phyloP scores from a whole-genome alignment of 139 green algal species.

The Haematococcus lacustris region DNA sequence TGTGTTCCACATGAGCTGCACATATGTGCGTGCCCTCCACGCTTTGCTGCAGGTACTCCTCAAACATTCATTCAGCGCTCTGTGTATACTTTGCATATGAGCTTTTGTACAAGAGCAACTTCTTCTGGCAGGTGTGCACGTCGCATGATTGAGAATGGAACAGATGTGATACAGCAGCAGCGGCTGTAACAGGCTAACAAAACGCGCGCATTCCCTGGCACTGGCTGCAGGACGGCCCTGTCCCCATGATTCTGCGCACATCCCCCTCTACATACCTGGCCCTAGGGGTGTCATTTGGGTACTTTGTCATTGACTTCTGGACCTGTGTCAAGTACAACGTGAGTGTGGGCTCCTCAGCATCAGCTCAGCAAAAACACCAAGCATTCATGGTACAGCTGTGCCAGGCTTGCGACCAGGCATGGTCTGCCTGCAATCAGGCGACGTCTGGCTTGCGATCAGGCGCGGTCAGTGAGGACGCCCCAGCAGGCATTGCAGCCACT shows the following conservation, averaged over 20 bases:
- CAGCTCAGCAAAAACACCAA: conserved; percentile 24
- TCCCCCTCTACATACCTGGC: conserved; percentile 3
- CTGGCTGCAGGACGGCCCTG: neutral
- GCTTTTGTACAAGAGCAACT: neutral
- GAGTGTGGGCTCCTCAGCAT: conserved; percentile 15
- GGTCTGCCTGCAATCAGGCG: too few relatives aligned
- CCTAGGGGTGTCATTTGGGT: conserved; percentile 24
- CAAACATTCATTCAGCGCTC: conserved; percentile 15
- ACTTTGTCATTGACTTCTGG: conserved; percentile 26
- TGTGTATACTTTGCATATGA: conserved; percentile 15
- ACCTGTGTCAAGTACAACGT: conserved; percentile 32
- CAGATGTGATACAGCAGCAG: neutral
- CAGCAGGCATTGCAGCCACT: too few relatives aligned
- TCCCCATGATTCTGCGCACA: conserved; percentile 18
- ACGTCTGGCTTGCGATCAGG: too few relatives aligned
- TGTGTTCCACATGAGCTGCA: neutral
- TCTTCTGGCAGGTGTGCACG: conserved; percentile 20
- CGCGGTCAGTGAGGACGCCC: too few relatives aligned
- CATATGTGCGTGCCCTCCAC: neutral
- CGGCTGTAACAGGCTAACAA: neutral
- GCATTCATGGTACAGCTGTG: too few relatives aligned
- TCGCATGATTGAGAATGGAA: neutral
- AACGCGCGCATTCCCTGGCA: neutral
- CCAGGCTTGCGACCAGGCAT: too few relatives aligned
- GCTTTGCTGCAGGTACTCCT: conserved; percentile 15